Base-by-base conservation (phyloP, 106 monocot species). In the Vanilla planifolia region DNA sequence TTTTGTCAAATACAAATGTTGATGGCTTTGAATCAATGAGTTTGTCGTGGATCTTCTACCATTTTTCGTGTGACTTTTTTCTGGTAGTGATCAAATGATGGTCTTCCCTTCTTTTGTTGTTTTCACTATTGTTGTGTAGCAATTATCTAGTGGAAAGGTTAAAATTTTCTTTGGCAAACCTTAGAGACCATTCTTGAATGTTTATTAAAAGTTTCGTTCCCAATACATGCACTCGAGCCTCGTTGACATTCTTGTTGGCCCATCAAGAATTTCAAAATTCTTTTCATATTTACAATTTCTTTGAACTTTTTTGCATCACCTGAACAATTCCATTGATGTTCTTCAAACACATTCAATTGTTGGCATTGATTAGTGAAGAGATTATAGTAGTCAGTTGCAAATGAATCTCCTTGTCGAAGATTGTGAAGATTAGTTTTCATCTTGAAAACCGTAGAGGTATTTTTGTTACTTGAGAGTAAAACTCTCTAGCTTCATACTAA, bases 221-320 rank as follows among this genome's bases (percentile, higher is more conserved):
- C 15, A 55, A 16, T 4, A 55, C 17, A 32, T 32, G 29, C 19
- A 13, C 55, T 33, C 24, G 3, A 19, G 17, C 47, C 14, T 53
- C 32, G 33, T 33, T 16, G 55, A 32, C 15, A 55, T 55, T 24
- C 19, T 28, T 55, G 11, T 55, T 30, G 8, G 2, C 32, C 22
- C 9, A 53, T 11, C 29, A 55, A 32, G 32, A 55, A 55, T 32
- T 55, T 55, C 4, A 27, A 55, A n/a, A 55, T 15, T 11, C 53
- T 30, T 13, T 13, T 20, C 16, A 14, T 51, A 25, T 51, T 11
- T 13, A 13, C 5, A 29, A 27, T 55, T 10, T 14, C n/a, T 8
- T 55, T 55, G 20, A 11, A 60, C 13, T 8, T 19, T 0, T 1
- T 5, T 0, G 0, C 27, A 41, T 25, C 19, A 8, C 16, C 39